These are phyloP conservation scores for Mycena kentingensis DNA, from an alignment of 768 basidiomycete species.

Conservation along the genomic window DNA sequence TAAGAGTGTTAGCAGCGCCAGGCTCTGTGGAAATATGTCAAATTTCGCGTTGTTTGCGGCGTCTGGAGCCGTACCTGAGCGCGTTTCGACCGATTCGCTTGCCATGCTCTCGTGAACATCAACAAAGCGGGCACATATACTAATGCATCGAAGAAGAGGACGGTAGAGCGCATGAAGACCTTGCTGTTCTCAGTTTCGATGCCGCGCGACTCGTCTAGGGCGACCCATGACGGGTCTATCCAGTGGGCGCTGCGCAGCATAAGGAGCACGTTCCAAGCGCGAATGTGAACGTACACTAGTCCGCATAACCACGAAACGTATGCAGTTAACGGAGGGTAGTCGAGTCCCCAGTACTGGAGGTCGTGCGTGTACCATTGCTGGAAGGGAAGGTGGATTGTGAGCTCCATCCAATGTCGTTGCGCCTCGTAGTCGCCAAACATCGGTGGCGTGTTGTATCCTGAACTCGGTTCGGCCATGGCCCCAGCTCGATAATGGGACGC, in stretches of 20 bases:
- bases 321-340: slow-evolving; percentile 93
- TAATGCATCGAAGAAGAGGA: slow-evolving; percentile 65
- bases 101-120: slow-evolving; percentile 67
- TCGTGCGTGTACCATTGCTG: slow-evolving; percentile 88
- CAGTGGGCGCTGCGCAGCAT: slow-evolving; percentile 33
- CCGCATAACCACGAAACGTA: slow-evolving; percentile 88
- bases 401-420: slow-evolving; percentile 94
- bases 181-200: slow-evolving; percentile 67
- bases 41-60: slow-evolving; percentile 1
- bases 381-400: slow-evolving; percentile 76
- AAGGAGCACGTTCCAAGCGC: background rate
- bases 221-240: slow-evolving; percentile 68
- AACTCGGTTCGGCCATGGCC: too few relatives aligned
- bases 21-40: slow-evolving; percentile 45
- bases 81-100: slow-evolving; percentile 67
- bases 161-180: slow-evolving; percentile 79
- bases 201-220: slow-evolving; percentile 67
- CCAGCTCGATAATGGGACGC: slow-evolving; percentile 28
- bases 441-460: slow-evolving; percentile 72
- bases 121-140: slow-evolving; percentile 77
- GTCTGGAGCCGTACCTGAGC: slow-evolving; percentile 61
- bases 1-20: slow-evolving; percentile 69
- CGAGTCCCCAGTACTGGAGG: slow-evolving; percentile 89
- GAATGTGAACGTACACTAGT: slow-evolving; percentile 53
- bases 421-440: slow-evolving; percentile 95